Percentiles rank a stretch among this genome's conserved stretches.
Evolutionary conservation across 164 flowering plant species (phyloP).

Genomic region (Aristolochia contorta): DNA sequence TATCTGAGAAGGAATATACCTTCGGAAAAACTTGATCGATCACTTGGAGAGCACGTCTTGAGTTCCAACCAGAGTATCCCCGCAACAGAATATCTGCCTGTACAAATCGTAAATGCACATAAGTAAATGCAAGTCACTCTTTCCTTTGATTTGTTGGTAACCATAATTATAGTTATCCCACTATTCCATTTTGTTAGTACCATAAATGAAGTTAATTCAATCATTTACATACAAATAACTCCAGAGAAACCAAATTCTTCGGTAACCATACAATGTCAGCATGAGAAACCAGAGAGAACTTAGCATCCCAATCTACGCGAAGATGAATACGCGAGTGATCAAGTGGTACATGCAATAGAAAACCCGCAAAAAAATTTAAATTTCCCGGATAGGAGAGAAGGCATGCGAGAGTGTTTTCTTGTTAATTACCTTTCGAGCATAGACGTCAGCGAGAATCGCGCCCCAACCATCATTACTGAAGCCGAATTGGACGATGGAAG

Average conservation of each 20-base stretch:
- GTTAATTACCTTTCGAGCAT: slow-evolving; percentile 60
- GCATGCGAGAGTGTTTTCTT: neutral
- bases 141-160: no score
- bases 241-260: no score
- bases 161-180: no score
- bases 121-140: no score
- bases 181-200: no score
- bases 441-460: slow-evolving; percentile 67
- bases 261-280: no score
- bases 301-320: no score
- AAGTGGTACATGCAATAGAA: no score
- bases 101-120: neutral
- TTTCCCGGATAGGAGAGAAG: neutral
- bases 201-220: no score
- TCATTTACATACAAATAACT: no score
- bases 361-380: neutral
- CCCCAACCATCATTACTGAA: slow-evolving; percentile 90
- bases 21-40: slow-evolving; percentile 75
- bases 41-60: slow-evolving; percentile 75
- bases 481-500: slow-evolving; percentile 81
- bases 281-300: no score
- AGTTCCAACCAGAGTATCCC: slow-evolving; percentile 86
- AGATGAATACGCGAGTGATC: no score
- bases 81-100: slow-evolving; percentile 81
- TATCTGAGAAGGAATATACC: slow-evolving; percentile 21